These are phyloP conservation scores for Pythium myriotylum DNA, from an alignment of 352 stramenopile genomes.

Conservation along the genomic window DNA sequence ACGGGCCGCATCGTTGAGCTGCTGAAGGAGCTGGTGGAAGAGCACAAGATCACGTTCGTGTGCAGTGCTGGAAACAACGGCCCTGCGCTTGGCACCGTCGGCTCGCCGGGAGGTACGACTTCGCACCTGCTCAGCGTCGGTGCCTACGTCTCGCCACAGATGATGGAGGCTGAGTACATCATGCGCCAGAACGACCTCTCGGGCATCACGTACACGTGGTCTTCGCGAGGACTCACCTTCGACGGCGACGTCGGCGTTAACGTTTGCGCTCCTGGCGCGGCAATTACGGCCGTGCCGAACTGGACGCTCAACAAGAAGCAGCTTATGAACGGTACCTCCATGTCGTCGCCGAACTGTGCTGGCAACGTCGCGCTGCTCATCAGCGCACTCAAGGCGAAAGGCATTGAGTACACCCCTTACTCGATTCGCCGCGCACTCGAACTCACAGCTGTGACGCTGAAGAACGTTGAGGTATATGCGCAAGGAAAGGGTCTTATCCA, in stretches of 20 bases:
- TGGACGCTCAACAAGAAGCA: slow-evolving; percentile 96
- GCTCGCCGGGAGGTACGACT: slow-evolving; percentile 90
- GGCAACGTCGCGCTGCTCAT: slow-evolving; percentile 94
- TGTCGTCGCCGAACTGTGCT: slow-evolving; percentile 94
- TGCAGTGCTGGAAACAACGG: slow-evolving; percentile 95
- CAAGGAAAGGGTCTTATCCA: slow-evolving; percentile 86
- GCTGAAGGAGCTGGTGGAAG: slow-evolving; percentile 88
- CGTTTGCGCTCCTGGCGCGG: slow-evolving; percentile 93
- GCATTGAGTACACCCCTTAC: slow-evolving; percentile 83
- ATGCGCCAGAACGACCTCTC: slow-evolving; percentile 72
- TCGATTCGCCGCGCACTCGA: slow-evolving; percentile 89
- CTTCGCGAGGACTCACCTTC: slow-evolving; percentile 89
- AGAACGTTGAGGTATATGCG: slow-evolving; percentile 69
- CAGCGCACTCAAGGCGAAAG: slow-evolving; percentile 84
- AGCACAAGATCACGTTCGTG: slow-evolving; percentile 94
- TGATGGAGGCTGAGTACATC: slow-evolving; percentile 94
- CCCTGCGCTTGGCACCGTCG: slow-evolving; percentile 93
- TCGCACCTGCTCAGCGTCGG: slow-evolving; percentile 91
- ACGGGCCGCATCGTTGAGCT: slow-evolving; percentile 89
- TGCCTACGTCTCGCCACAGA: slow-evolving; percentile 94
- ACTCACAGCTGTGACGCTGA: slow-evolving; percentile 73
- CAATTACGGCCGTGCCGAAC: slow-evolving; percentile 94
- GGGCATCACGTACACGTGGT: slow-evolving; percentile 91
- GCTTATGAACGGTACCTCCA: slow-evolving; percentile 98
- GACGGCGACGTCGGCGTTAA: slow-evolving; percentile 92